phyloP scores from a whole-genome alignment of 768 basidiomycete species.

The Crassisporium funariophilum region DNA sequence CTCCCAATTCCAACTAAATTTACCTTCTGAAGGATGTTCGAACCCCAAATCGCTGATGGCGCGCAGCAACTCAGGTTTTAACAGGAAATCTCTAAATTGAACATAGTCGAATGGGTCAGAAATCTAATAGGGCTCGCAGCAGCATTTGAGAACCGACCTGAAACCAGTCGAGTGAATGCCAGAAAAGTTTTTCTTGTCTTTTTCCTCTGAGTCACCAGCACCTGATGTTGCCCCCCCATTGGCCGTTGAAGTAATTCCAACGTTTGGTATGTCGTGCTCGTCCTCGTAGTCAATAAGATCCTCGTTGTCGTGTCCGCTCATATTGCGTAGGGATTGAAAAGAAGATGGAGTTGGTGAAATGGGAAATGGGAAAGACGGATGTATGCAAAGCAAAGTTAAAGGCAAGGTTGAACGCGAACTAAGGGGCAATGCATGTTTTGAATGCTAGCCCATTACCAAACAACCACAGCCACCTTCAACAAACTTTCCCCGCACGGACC shows the following conservation, averaged over 20 bases:
- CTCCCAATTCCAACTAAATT: background rate
- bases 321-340: slow-evolving; percentile 33
- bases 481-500: slow-evolving; percentile 28
- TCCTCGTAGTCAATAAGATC: slow-evolving; percentile 96
- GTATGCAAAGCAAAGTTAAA: slow-evolving; percentile 25
- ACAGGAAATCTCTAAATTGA: slow-evolving; percentile 83
- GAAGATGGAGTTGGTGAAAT: slow-evolving; percentile 29
- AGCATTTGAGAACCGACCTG: slow-evolving; percentile 55
- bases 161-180: slow-evolving; percentile 99
- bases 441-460: slow-evolving; percentile 29
- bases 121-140: background rate
- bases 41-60: slow-evolving; percentile 99
- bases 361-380: slow-evolving; percentile 23
- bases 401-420: slow-evolving; percentile 23
- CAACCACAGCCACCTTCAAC: slow-evolving; percentile 23
- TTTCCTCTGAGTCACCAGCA: slow-evolving; percentile 63
- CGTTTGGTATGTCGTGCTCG: slow-evolving; percentile 77
- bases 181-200: slow-evolving; percentile 97
- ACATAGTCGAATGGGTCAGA: slow-evolving; percentile 11
- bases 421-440: slow-evolving; percentile 24
- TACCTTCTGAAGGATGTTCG: slow-evolving; percentile 99
- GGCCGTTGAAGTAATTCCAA: slow-evolving; percentile 46
- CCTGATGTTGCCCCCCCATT: slow-evolving; percentile 51
- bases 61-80: slow-evolving; percentile 95
- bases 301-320: slow-evolving; percentile 86